Percentiles rank a stretch among this genome's conserved stretches.
phyloP scores from a whole-genome alignment of 805 yeast genomes.

The Starmera caribaea region DNA sequence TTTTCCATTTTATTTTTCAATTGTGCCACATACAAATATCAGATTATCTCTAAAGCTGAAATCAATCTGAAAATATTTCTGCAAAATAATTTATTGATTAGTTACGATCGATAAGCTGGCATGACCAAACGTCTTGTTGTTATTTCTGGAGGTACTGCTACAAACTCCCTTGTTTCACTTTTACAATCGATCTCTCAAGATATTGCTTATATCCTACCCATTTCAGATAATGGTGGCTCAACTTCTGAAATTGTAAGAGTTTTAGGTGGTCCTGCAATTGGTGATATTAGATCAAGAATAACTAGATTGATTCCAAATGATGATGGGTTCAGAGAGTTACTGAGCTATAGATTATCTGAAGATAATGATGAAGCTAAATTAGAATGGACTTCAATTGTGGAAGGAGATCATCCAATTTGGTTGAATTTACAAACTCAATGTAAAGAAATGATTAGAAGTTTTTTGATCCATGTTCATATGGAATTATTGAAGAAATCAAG shows the following conservation, averaged over 20 bases:
- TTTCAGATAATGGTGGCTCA: slow-evolving; percentile 92
- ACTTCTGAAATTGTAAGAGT: slow-evolving; percentile 81
- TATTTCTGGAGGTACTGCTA: slow-evolving; percentile 82
- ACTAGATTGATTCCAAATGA: slow-evolving; percentile 60
- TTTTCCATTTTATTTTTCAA: no score
- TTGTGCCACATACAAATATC: no score
- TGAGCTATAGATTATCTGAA: slow-evolving; percentile 42
- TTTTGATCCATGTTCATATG: slow-evolving; percentile 68
- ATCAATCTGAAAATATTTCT: no score
- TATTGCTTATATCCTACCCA: slow-evolving; percentile 65
- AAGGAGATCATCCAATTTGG: slow-evolving; percentile 73
- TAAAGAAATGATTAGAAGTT: slow-evolving; percentile 67
- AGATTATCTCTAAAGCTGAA: no score
- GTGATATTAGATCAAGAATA: slow-evolving; percentile 78
- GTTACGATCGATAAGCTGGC: background rate
- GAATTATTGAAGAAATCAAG: slow-evolving; percentile 63
- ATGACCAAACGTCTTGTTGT: slow-evolving; percentile 16
- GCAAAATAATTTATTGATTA: background rate
- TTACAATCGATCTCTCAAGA: slow-evolving; percentile 35
- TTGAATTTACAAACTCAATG: slow-evolving; percentile 40
- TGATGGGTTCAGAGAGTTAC: slow-evolving; percentile 22
- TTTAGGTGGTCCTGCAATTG: slow-evolving; percentile 92
- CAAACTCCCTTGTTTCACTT: slow-evolving; percentile 62
- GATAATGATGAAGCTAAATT: slow-evolving; percentile 41
- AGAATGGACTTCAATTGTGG: slow-evolving; percentile 75